Evolutionary conservation across 352 stramenopile species (phyloP), one percentile per base, ranked within the genome.

Genomic region (Aphanomyces astaci): DNA sequence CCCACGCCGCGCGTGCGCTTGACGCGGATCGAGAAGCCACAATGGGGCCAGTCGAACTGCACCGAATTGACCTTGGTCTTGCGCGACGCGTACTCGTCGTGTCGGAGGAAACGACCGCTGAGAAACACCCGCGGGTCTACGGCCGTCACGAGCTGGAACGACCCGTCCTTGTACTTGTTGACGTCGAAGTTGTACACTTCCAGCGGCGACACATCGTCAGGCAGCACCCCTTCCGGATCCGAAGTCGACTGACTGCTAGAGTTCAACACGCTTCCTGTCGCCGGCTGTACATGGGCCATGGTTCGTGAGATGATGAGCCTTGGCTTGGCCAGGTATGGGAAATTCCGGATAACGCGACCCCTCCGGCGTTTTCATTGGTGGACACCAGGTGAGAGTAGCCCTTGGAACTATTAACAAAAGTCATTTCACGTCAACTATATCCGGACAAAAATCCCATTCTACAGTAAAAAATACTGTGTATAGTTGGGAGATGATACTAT

Each of bases 1-100:
- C 76, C 81, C 17, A 94, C 81, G n/a, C 71, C 78, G 33, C 59
- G 77, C 9, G 84, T 86, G 68, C 76, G 73, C 60, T 69, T 74
- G 59, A 91, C 84, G 11, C 73, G 74, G 55, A 94, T 76, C 66
- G 82, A 75, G 46, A 93, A 87, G 27, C 75, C 74, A 40, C 86
- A 86, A 46, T 74, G 84, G 0, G 84, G 75, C 86, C 86, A 94
- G 73, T 94, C 86, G 67, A 94, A 94, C 67, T 94, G 84, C 75
- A 90, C 85, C 15, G 79, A 87, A 73, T 93, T 94, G 56, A 92
- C 82, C 73, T 94, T 94, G 19, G 84, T 87, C 56, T 83, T 85
- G 54, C 84, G 84, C 22, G 74, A 53, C 4, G 79, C 77, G 32
- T 76, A 71, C 36, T 80, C 71, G 27, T 82, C 84, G 72, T 93